phyloP scores from a whole-genome alignment of 306 rosid species.

The peach (Prunus persica) region Prunus_persica_NCBIv2 NC_034015.1:21462001-21462500 shows the following conservation, averaged over 20 bases:
- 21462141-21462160: neutral
- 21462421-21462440: neutral
- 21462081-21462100: no score
- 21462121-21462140: neutral
- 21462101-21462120: neutral
- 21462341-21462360: constrained; percentile 29
- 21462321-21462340: constrained; percentile 5
- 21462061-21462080: no score
- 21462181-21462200: no score
- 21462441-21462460: neutral
- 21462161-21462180: neutral
- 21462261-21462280: neutral
- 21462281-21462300: neutral
- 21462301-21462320: constrained; percentile 14
- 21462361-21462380: neutral
- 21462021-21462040: fast-evolving
- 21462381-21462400: neutral
- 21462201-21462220: neutral
- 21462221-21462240: neutral
- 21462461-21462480: no score
- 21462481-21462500: no score
- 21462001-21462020: fast-evolving
- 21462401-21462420: constrained; percentile 9
- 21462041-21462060: no score
- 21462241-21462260: no score